phyloP scores from a whole-genome alignment of 2,329 filamentous ascomycete genomes.

The Paecilomyces dactylethromorphus region DNA sequence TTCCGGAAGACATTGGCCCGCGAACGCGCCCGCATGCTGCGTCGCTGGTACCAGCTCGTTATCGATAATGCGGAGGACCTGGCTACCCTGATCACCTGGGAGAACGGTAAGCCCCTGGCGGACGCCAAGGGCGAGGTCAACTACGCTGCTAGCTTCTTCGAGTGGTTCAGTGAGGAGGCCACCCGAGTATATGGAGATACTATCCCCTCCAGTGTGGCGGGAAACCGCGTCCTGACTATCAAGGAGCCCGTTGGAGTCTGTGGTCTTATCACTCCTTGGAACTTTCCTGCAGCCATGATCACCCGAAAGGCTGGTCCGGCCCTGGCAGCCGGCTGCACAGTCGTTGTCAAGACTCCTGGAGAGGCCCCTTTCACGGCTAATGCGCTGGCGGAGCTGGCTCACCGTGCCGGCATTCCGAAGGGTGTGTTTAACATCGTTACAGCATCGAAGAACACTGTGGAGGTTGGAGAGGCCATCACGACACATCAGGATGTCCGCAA shows the following conservation, averaged over 20 bases:
- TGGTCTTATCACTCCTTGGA: constrained; percentile 63
- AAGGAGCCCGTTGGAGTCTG: constrained; percentile 63
- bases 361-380: constrained; percentile 91
- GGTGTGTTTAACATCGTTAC: constrained; percentile 90
- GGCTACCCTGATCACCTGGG: constrained; percentile 60
- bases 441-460: constrained; percentile 68
- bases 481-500: constrained; percentile 74
- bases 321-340: constrained; percentile 89
- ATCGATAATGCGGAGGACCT: constrained; percentile 60
- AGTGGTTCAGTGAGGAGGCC: constrained; percentile 60
- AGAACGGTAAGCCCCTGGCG: constrained; percentile 61
- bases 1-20: constrained; percentile 57
- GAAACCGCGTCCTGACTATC: constrained; percentile 56
- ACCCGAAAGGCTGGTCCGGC: constrained; percentile 49
- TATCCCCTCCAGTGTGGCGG: constrained; percentile 53
- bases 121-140: constrained; percentile 54
- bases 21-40: constrained; percentile 55
- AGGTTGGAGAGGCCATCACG: constrained; percentile 71
- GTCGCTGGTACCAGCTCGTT: constrained; percentile 63
- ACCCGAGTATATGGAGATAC: constrained; percentile 53
- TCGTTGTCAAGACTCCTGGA: constrained; percentile 82
- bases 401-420: constrained; percentile 80
- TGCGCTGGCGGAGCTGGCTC: constrained; percentile 77
- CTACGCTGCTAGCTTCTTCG: constrained; percentile 55
- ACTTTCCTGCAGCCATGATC: constrained; percentile 53